Base-by-base conservation (phyloP, 306 rosid genomes). In the Medicago truncatula region DNA sequence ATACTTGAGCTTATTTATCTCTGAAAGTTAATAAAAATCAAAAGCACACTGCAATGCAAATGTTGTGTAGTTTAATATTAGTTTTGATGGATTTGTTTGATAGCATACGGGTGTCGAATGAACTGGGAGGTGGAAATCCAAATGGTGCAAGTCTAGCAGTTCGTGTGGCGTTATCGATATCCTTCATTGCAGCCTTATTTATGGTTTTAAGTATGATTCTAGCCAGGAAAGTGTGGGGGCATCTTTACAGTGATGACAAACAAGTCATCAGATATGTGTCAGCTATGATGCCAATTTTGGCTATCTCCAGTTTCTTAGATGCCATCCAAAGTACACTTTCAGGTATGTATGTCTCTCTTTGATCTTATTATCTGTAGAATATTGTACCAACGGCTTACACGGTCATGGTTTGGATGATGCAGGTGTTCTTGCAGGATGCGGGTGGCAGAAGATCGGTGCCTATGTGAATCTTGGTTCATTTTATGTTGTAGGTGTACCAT, bases 211-310 rank as follows among this genome's bases (percentile, higher is more conserved):
- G 67, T 16, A 53, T 92, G 59, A 76, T 92, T 23, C 74, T 90
- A 40, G 53, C 87, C 44, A 78, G 91, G 61, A 81, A 90, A 25
- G 36, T 87, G 16, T 87, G 97, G 96, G 92, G 93, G 16, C 76
- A 79, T 60, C 86, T 87, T 67, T 90, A 86, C 44, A 87, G 90
- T 87, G 63, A 80, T 41, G 92, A 86, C 74, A 28, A 40, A 79
- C 79, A 90, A 76, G 91, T 92, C 23, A 77, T 87, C 44, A 79
- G 58, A 59, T 81, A 88, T 23, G 78, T 82, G 12, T 56, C 80
- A 39, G 46, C 7, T 15, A 59, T 65, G 68, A 53, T 90, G 90
- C 96, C 92, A 11, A 58, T 78, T 74, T 73, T 83, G 67, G 83
- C 80, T 38, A 0, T 58, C 76, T 62, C 80, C 2, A 60, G 77